These are phyloP conservation scores for Lachnellula occidentalis DNA, from an alignment of 2,329 filamentous ascomycete species.

Conservation along the genomic window DNA sequence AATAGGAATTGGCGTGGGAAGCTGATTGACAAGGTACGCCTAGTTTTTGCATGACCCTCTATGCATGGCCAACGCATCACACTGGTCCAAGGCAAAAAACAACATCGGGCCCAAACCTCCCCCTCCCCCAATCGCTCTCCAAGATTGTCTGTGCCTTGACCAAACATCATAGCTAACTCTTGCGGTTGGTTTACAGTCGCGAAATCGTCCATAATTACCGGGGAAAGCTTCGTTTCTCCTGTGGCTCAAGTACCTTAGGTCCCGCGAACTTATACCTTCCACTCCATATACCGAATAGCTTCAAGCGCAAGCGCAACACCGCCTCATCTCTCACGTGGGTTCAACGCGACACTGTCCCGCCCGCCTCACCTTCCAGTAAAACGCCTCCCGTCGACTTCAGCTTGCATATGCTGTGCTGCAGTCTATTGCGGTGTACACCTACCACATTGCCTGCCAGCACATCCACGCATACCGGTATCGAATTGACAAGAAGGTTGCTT, in stretches of 20 bases:
- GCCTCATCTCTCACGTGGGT: conserved; percentile 29
- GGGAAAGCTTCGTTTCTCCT: conserved; percentile 21
- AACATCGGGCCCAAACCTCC: conserved; percentile 22
- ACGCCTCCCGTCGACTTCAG: conserved; percentile 41
- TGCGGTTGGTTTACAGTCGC: conserved; percentile 28
- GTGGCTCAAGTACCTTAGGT: conserved; percentile 23
- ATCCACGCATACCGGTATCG: conserved; percentile 47
- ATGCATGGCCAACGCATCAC: conserved; percentile 33
- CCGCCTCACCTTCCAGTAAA: conserved; percentile 37
- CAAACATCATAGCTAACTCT: conserved; percentile 28
- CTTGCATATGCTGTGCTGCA: conserved; percentile 55
- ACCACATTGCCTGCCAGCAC: conserved; percentile 54
- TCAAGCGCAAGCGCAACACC: conserved; percentile 20
- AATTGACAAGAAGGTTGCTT: conserved; percentile 39
- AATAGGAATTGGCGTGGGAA: conserved; percentile 25
- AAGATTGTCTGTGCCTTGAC: conserved; percentile 19
- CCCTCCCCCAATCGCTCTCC: conserved; percentile 25
- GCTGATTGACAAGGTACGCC: conserved; percentile 32
- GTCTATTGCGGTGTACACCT: conserved; percentile 48
- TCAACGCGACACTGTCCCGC: conserved; percentile 24
- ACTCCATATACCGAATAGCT: conserved; percentile 22
- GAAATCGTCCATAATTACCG: conserved; percentile 20
- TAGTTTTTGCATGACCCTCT: conserved; percentile 26
- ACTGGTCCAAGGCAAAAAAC: conserved; percentile 28
- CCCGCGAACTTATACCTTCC: conserved; percentile 18